phyloP scores from a whole-genome alignment of 192 early-diverging fungal genomes.

The Diversispora epigaea region DNA sequence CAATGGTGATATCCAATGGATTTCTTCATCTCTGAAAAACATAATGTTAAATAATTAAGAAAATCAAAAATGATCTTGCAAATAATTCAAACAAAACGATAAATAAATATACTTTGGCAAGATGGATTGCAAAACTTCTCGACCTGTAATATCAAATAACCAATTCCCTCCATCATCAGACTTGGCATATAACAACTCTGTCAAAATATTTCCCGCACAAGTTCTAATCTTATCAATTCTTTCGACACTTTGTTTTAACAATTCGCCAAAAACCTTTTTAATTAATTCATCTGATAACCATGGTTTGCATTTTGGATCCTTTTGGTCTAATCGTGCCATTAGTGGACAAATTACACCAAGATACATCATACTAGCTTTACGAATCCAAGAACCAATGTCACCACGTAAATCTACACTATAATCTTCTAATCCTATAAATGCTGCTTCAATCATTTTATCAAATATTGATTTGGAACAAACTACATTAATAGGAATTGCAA shows the following conservation, averaged over 20 bases:
- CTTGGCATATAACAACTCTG: slow-evolving; percentile 44
- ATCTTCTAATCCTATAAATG: slow-evolving; percentile 73
- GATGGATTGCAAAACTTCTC: slow-evolving; percentile 32
- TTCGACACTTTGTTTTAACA: slow-evolving; percentile 81
- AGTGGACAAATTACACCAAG: slow-evolving; percentile 50
- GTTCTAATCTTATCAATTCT: slow-evolving; percentile 87
- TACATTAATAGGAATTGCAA: background rate
- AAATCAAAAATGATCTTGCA: background rate
- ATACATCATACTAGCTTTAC: slow-evolving; percentile 67
- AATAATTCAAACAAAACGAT: background rate
- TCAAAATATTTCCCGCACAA: slow-evolving; percentile 67
- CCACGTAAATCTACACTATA: slow-evolving; percentile 87
- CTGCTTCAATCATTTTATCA: slow-evolving; percentile 46
- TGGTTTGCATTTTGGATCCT: background rate
- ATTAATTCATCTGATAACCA: slow-evolving; percentile 47
- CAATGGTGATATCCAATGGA: slow-evolving; percentile 64
- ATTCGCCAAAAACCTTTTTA: slow-evolving; percentile 41
- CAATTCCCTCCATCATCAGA: slow-evolving; percentile 25
- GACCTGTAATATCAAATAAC: slow-evolving; percentile 26
- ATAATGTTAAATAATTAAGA: slow-evolving; percentile 29
- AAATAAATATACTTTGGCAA: slow-evolving; percentile 31
- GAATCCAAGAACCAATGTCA: slow-evolving; percentile 94
- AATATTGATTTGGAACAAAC: slow-evolving; percentile 40
- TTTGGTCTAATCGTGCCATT: slow-evolving; percentile 38
- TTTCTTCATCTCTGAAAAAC: slow-evolving; percentile 33